phyloP scores from a whole-genome alignment of 139 green algal species.

The Chlorella sp. region DNA sequence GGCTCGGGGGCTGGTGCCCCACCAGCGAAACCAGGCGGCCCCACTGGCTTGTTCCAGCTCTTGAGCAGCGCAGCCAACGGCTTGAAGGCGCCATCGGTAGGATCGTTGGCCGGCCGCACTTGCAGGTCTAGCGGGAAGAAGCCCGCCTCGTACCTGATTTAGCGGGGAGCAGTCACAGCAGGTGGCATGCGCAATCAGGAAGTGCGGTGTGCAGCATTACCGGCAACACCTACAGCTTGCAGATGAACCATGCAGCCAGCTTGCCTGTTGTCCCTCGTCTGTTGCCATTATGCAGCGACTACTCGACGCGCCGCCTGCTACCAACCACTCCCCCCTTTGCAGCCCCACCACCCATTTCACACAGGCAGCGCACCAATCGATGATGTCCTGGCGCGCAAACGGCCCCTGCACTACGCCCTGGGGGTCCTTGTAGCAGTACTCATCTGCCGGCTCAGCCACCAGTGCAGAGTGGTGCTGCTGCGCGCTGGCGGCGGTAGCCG shows the following conservation, averaged over 20 bases:
- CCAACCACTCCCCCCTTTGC: too few species aligned
- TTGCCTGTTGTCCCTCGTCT: too few species aligned
- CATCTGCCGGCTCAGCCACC: constrained; percentile 38
- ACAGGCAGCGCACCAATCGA: constrained; percentile 90
- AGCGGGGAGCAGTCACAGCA: not conserved
- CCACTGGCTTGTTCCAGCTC: constrained; percentile 53
- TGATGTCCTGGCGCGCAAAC: constrained; percentile 79
- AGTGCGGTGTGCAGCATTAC: too few species aligned
- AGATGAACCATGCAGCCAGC: too few species aligned
- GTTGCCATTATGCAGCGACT: too few species aligned
- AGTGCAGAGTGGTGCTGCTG: constrained; percentile 15
- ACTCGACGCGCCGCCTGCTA: too few species aligned
- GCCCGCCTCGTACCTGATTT: constrained; percentile 57
- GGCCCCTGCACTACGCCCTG: constrained; percentile 77
- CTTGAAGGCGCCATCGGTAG: constrained; percentile 55
- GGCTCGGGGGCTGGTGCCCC: not conserved
- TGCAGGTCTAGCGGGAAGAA: constrained; percentile 85
- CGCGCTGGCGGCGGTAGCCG: not conserved
- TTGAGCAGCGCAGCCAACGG: constrained; percentile 60
- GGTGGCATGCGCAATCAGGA: too few species aligned
- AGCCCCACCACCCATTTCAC: not conserved
- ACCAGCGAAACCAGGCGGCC: constrained; percentile 38
- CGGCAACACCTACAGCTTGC: too few species aligned
- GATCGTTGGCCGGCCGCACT: constrained; percentile 50
- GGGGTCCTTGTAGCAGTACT: constrained; percentile 85